These are phyloP conservation scores for Coniella lustricola DNA, from an alignment of 2,329 filamentous ascomycete species.

Conservation along the genomic window DNA sequence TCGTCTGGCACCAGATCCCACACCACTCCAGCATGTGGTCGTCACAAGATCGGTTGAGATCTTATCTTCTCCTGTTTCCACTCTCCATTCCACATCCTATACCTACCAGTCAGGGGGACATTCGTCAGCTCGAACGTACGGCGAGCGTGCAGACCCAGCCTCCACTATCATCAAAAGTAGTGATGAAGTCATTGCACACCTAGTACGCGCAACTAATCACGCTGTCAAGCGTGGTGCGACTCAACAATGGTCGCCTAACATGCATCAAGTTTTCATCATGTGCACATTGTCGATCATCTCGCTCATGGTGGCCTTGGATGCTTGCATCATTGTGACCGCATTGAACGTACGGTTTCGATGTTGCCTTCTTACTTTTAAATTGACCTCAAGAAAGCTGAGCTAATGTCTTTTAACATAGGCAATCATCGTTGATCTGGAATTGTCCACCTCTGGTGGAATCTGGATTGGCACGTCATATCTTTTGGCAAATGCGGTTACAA, in stretches of 20 bases:
- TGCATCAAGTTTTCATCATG: conserved; percentile 30
- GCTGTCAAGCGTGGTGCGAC: not conserved
- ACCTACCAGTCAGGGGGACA: too few relatives aligned
- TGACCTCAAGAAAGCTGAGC: too few relatives aligned
- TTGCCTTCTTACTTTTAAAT: not conserved
- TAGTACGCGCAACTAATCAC: not conserved
- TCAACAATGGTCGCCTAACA: conserved; percentile 26
- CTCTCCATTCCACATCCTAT: too few relatives aligned
- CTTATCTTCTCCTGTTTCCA: too few relatives aligned
- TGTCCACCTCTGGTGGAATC: conserved; percentile 32
- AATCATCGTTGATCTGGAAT: conserved; percentile 28
- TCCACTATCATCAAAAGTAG: too few relatives aligned
- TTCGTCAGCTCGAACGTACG: too few relatives aligned
- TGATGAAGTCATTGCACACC: too few relatives aligned
- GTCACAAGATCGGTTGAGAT: too few relatives aligned
- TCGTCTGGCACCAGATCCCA: too few relatives aligned
- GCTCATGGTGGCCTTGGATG: conserved; percentile 38
- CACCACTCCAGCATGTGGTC: too few relatives aligned
- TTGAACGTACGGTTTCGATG: conserved; percentile 27
- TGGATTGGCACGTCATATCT: conserved; percentile 33
- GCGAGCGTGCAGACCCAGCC: too few relatives aligned
- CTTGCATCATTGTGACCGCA: conserved; percentile 34
- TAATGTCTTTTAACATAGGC: too few relatives aligned
- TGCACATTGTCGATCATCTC: conserved; percentile 31
- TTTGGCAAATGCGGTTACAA: not conserved